Evolutionary conservation across 495 filamentous ascomycete species (phyloP).

Genomic region (Paragyromitra xinjiangensis): DNA sequence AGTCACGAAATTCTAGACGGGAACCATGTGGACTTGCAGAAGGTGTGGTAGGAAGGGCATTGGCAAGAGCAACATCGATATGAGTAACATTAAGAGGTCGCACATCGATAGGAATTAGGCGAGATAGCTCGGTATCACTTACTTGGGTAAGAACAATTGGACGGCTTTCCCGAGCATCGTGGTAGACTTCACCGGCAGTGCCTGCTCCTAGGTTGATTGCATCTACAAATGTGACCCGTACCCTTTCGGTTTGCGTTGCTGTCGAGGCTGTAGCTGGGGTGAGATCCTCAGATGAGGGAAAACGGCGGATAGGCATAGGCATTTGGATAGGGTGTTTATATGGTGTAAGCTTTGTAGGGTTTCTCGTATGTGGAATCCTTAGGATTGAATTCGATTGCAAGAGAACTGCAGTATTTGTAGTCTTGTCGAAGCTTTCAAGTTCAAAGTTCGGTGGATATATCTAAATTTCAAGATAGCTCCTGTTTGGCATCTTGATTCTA

Average conservation of each 20-base stretch:
- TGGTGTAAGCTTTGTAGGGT: background rate
- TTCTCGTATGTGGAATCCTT: background rate
- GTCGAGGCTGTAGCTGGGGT: background rate
- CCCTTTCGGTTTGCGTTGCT: background rate
- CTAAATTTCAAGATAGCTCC: background rate
- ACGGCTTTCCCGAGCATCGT: background rate
- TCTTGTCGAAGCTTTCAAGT: background rate
- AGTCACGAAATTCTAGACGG: background rate
- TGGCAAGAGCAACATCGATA: background rate
- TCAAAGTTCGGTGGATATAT: background rate
- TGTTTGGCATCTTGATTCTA: background rate
- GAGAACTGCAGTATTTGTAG: background rate
- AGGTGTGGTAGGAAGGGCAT: background rate
- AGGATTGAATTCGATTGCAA: background rate
- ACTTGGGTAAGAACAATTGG: background rate
- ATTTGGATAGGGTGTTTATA: background rate
- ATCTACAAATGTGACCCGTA: background rate
- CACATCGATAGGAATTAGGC: background rate
- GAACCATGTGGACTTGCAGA: background rate
- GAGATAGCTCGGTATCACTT: background rate
- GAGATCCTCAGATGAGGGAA: conserved; percentile 1
- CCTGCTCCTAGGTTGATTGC: background rate
- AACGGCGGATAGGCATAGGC: conserved; percentile 9
- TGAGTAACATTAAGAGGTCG: background rate
- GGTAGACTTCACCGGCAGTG: background rate